Evolutionary conservation across 331 rosid species (phyloP).

Genomic region (Quercus phellos): DNA sequence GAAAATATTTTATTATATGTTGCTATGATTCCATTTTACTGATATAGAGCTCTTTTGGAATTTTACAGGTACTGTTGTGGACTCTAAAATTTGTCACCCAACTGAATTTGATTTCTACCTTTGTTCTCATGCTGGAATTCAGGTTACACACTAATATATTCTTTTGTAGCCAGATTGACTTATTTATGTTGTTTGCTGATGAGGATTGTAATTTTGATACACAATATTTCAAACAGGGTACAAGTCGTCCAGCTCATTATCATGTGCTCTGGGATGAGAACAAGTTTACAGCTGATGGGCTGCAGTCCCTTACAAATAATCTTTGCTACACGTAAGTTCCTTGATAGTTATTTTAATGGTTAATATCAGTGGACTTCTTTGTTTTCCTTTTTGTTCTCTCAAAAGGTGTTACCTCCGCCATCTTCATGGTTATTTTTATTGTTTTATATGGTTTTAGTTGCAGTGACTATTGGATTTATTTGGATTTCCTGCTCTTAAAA

Average conservation of each 20-base stretch:
- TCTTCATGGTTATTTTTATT: neutral
- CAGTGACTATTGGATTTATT: neutral
- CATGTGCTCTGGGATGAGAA: constrained; percentile 97
- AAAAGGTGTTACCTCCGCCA: neutral
- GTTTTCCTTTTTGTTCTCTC: neutral
- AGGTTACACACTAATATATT: constrained; percentile 34
- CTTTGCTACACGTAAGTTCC: constrained; percentile 89
- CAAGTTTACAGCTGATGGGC: constrained; percentile 77
- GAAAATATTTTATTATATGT: neutral
- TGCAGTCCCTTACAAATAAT: constrained; percentile 77
- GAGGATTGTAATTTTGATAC: neutral
- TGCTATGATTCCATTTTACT: neutral
- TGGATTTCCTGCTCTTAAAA: neutral
- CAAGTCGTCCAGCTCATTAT: constrained; percentile 97
- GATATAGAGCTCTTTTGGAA: neutral
- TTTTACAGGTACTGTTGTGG: constrained; percentile 82
- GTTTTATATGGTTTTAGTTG: neutral
- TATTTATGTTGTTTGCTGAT: neutral
- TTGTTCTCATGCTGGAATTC: constrained; percentile 94
- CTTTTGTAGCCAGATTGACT: neutral
- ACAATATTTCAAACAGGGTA: constrained; percentile 56
- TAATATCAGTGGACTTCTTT: neutral
- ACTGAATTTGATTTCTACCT: constrained; percentile 92
- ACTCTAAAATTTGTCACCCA: constrained; percentile 92
- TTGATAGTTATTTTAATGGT: neutral